A percentile compares a stretch with the other conserved stretches of the same genome.
Conservation (phyloP, 345 rosid species). For the Eucalyptus sp. region DNA sequence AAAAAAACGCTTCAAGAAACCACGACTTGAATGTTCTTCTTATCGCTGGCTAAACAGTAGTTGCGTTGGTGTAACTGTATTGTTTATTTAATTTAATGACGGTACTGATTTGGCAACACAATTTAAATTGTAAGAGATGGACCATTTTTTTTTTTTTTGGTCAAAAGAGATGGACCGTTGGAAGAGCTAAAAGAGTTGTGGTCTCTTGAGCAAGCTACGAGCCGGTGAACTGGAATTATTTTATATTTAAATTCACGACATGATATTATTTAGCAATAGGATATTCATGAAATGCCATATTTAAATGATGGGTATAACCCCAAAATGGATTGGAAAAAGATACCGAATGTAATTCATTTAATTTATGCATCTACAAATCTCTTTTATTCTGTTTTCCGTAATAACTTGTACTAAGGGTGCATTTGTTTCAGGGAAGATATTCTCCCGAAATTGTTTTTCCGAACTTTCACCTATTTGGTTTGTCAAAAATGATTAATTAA, state of each 20-base stretch:
- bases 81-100: not conserved
- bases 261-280: not conserved
- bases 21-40: not conserved
- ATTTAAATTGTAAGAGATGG: too few species aligned
- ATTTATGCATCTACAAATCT: not conserved
- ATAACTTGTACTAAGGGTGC: not conserved
- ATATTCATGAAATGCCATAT: not conserved
- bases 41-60: too few species aligned
- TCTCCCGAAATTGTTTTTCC: too few species aligned
- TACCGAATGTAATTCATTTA: not conserved
- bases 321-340: not conserved
- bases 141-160: too few species aligned
- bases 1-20: not conserved
- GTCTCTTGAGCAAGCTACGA: not conserved
- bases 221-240: not conserved
- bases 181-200: not conserved
- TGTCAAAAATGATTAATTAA: too few species aligned
- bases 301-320: not conserved
- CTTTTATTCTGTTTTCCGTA: not conserved
- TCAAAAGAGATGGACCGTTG: too few species aligned
- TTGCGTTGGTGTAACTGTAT: too few species aligned
- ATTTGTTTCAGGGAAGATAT: too few species aligned
- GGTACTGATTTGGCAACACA: too few species aligned
- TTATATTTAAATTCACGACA: not conserved
- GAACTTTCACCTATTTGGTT: too few species aligned